Evolutionary conservation across 306 rosid species (phyloP).

Genomic region (Fagus sylvatica): DNA sequence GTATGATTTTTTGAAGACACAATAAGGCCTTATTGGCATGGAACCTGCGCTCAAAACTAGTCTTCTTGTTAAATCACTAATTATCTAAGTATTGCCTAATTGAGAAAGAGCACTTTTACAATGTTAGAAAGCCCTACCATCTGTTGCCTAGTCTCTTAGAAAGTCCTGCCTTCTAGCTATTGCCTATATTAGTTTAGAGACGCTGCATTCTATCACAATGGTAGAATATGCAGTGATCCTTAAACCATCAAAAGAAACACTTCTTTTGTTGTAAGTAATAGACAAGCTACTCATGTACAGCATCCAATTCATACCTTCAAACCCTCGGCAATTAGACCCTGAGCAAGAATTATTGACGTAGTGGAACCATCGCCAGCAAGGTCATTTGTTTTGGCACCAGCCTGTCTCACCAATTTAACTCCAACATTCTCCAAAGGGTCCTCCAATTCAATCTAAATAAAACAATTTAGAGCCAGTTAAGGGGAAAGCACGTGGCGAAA

Average conservation of each 20-base stretch:
- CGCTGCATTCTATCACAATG: not conserved
- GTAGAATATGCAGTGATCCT: not conserved
- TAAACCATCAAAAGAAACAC: conserved; percentile 15
- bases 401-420: conserved; percentile 94
- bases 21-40: not conserved
- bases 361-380: conserved; percentile 96
- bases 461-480: not conserved
- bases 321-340: conserved; percentile 90
- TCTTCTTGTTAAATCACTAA: too few relatives aligned
- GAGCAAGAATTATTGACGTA: conserved; percentile 87
- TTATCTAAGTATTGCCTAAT: not conserved
- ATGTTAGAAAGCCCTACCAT: not conserved
- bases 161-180: not conserved
- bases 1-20: not conserved
- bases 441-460: conserved; percentile 78
- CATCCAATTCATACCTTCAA: conserved; percentile 56
- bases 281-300: not conserved
- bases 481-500: not conserved
- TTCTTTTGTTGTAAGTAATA: not conserved
- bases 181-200: not conserved
- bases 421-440: conserved; percentile 94
- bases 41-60: not conserved
- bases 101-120: not conserved
- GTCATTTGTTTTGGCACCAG: conserved; percentile 92
- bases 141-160: not conserved